Evolutionary conservation across 2,329 filamentous ascomycete genomes (phyloP).

Genomic region (Simplicillium aogashimaense): DNA sequence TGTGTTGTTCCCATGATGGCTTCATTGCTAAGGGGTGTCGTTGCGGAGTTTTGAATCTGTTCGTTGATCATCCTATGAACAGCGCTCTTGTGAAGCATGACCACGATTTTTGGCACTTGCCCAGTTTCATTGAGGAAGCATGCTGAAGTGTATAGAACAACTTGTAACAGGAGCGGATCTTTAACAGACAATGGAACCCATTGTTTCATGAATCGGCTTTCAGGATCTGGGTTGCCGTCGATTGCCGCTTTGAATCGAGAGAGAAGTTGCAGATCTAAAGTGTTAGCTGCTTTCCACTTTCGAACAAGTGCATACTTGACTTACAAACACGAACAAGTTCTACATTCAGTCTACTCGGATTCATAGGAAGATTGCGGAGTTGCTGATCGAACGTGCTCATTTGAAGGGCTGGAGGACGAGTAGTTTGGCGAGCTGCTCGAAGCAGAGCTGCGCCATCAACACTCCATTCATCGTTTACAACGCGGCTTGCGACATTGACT

Average conservation of each 20-base stretch:
- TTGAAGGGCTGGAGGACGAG: constrained; percentile 10
- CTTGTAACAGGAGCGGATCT: constrained; percentile 36
- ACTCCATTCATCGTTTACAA: constrained; percentile 19
- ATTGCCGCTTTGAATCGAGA: constrained; percentile 40
- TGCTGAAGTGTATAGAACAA: constrained; percentile 38
- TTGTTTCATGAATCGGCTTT: constrained; percentile 34
- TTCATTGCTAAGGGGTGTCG: constrained; percentile 28
- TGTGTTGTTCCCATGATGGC: constrained; percentile 37
- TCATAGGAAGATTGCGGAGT: constrained; percentile 29
- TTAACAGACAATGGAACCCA: constrained; percentile 38
- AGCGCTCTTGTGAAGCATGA: constrained; percentile 30
- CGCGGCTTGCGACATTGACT: constrained; percentile 17
- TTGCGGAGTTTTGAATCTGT: constrained; percentile 25
- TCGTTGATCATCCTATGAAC: constrained; percentile 36
- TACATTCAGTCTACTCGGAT: constrained; percentile 29
- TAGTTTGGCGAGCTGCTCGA: constrained; percentile 11
- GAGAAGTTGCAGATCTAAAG: constrained; percentile 35
- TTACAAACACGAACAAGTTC: constrained; percentile 39
- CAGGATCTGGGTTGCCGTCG: constrained; percentile 34
- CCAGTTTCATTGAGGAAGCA: constrained; percentile 41
- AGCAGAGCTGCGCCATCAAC: constrained; percentile 16
- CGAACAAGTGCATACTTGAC: constrained; percentile 8
- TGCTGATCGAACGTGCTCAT: constrained; percentile 21
- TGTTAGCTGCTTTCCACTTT: background rate
- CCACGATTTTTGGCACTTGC: constrained; percentile 30